Conservation (phyloP, 805 yeast species). For the Spathaspora gorwiae region DNA sequence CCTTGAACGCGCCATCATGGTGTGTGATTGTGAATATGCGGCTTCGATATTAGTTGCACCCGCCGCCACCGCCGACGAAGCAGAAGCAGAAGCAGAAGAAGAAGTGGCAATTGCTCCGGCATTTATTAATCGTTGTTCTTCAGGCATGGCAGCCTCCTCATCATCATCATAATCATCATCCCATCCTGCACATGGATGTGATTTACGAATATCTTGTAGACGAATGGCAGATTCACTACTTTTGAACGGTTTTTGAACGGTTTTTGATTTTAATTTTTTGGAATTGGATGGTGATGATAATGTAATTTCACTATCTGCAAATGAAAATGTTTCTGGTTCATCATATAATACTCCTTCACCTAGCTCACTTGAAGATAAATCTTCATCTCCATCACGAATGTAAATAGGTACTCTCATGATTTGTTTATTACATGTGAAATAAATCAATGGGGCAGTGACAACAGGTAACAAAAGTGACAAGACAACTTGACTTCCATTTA, state of each 20-base stretch:
- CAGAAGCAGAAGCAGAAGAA: neutral
- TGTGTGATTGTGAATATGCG: neutral
- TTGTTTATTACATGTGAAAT: conserved; percentile 66
- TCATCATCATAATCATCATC: conserved; percentile 25
- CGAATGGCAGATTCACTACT: conserved; percentile 38
- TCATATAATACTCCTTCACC: neutral
- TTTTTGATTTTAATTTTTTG: neutral
- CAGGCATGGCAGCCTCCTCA: conserved; percentile 1
- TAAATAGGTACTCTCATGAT: conserved; percentile 56
- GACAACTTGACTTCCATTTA: conserved; percentile 81
- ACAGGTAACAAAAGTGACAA: conserved; percentile 77
- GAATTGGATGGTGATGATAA: neutral
- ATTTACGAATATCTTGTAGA: conserved; percentile 34
- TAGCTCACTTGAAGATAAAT: conserved; percentile 1
- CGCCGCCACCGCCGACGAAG: neutral
- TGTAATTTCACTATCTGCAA: neutral
- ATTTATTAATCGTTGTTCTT: conserved; percentile 16
- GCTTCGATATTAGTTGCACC: neutral
- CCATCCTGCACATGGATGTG: conserved; percentile 42
- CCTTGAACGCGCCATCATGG: neutral
- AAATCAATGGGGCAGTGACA: conserved; percentile 83
- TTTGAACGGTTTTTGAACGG: conserved; percentile 19
- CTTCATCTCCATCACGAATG: conserved; percentile 27
- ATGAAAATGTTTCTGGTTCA: neutral
- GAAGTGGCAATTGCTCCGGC: neutral